A percentile compares a stretch with the other conserved stretches of the same genome.
These are phyloP conservation scores for Saccharomycopsis babjevae DNA, from an alignment of 805 yeast species.

Conservation along the genomic window DNA sequence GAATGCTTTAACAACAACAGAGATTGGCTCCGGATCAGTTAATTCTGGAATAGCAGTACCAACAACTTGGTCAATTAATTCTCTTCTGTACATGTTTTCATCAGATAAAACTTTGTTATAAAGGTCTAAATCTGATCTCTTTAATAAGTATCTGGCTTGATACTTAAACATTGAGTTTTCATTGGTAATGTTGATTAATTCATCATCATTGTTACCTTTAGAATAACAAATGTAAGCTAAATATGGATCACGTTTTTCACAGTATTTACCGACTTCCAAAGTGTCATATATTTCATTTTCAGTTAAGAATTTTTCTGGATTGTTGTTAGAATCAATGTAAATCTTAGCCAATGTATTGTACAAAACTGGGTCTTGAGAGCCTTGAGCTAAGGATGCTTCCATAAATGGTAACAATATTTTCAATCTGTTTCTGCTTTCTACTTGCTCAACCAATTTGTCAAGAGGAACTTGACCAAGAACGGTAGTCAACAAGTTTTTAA, in stretches of 20 bases:
- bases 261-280: slow-evolving; percentile 91
- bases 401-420: slow-evolving; percentile 87
- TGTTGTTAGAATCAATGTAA: slow-evolving; percentile 94
- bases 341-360: slow-evolving; percentile 94
- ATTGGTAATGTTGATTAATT: slow-evolving; percentile 83
- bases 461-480: slow-evolving; percentile 94
- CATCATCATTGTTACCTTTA: slow-evolving; percentile 86
- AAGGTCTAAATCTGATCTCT: slow-evolving; percentile 73
- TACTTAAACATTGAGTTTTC: slow-evolving; percentile 97
- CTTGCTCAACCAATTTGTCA: slow-evolving; percentile 81
- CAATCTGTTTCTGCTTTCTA: slow-evolving; percentile 90
- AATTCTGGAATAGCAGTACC: slow-evolving; percentile 95
- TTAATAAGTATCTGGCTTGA: slow-evolving; percentile 91
- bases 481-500: slow-evolving; percentile 67
- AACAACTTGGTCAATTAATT: slow-evolving; percentile 85
- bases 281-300: slow-evolving; percentile 89
- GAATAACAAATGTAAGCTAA: slow-evolving; percentile 96
- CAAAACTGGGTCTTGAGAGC: slow-evolving; percentile 82
- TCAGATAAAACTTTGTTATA: slow-evolving; percentile 73
- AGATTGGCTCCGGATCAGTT: slow-evolving; percentile 86
- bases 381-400: slow-evolving; percentile 77
- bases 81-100: slow-evolving; percentile 82
- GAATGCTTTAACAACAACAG: slow-evolving; percentile 87
- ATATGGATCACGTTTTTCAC: slow-evolving; percentile 98
- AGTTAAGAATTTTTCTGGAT: slow-evolving; percentile 91